Evolutionary conservation across 2,329 filamentous ascomycete species (phyloP), one percentile per base, ranked within the genome.

Genomic region (Phaeomoniella chlamydospora): DNA sequence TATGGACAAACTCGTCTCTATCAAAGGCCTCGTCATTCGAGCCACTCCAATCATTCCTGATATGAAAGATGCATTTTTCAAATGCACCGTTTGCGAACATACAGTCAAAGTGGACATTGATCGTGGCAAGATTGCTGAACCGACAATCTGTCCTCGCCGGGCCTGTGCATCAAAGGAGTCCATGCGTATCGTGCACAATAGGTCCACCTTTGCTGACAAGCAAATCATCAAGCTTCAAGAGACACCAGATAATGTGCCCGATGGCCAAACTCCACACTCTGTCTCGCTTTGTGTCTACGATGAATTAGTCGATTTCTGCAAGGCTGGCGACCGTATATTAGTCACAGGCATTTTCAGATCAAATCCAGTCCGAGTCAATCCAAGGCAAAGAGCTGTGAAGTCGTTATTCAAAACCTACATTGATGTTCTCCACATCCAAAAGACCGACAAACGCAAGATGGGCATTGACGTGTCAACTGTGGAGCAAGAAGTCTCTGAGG

Each of bases 61-160:
- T 50, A 98, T 98, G 92, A 94, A 92, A 61, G 84, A 94, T 54
- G 90, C 90, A 1, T 94, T 94, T 62, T 98, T 98, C 73, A 81
- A 84, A 43, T 98, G 90, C 62, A 83, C 85, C 39, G 75, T 88
- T 16, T 98, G 90, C 61, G 85, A 86, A 50, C 85, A 94, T 58
- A 88, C 83, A 3, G 75, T 93, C 41, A 83, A 81, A 43, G 85
- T 94, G 37, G 81, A 86, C 38, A 80, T 98, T 49, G 90, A 98
- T 54, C 80, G 90, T 50, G 90, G 92, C 56, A 90, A 88, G 63
- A 98, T 98, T 50, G 79, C 84, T 15, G 90, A 98, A 57, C 90
- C 90, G 2, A 94, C 85, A 1, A 72, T 79, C 47, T 98, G 90
- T 54, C 85, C 87, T 15, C 80, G 90, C 37, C 68, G 73, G 15